Evolutionary conservation across 257 asterid genomes (phyloP).

Genomic region (Solanum chiquidenum): DNA sequence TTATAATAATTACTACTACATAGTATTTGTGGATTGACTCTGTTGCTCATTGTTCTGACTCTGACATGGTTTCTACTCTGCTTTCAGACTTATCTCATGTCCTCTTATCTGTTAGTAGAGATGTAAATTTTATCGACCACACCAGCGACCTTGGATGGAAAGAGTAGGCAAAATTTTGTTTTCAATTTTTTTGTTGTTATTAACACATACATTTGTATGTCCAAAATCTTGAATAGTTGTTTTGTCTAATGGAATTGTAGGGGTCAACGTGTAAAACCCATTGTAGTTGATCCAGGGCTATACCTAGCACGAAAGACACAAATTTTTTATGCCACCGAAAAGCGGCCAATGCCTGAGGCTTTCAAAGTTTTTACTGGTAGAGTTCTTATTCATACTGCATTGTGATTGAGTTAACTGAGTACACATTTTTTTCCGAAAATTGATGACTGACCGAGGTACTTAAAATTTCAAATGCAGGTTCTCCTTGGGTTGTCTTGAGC

Average conservation of each 20-base stretch:
- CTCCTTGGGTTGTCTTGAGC: constrained; percentile 89
- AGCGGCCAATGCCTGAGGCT: constrained; percentile 85
- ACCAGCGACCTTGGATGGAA: constrained; percentile 96
- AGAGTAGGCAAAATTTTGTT: constrained; percentile 74
- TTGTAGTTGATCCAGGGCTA: constrained; percentile 89
- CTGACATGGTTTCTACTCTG: constrained; percentile 3
- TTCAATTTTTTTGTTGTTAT: neutral
- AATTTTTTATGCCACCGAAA: constrained; percentile 87
- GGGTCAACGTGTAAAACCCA: constrained; percentile 66
- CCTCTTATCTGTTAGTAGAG: constrained; percentile 81
- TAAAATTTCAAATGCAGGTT: constrained; percentile 39
- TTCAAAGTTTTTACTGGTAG: constrained; percentile 85
- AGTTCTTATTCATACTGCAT: neutral
- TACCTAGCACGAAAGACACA: constrained; percentile 83
- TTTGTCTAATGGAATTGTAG: constrained; percentile 33
- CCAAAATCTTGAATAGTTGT: neutral
- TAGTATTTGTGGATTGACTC: neutral
- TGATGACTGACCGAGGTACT: neutral
- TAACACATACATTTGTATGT: neutral
- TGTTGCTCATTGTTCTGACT: constrained; percentile 4
- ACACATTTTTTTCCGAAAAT: neutral
- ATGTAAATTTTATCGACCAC: constrained; percentile 90
- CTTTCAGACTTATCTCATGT: constrained; percentile 89
- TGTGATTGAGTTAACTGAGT: neutral
- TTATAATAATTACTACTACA: neutral